Evolutionary conservation across 78 protist species (phyloP), one percentile per base, ranked within the genome.

Genomic region (Dictyostelium intermedium): DNA sequence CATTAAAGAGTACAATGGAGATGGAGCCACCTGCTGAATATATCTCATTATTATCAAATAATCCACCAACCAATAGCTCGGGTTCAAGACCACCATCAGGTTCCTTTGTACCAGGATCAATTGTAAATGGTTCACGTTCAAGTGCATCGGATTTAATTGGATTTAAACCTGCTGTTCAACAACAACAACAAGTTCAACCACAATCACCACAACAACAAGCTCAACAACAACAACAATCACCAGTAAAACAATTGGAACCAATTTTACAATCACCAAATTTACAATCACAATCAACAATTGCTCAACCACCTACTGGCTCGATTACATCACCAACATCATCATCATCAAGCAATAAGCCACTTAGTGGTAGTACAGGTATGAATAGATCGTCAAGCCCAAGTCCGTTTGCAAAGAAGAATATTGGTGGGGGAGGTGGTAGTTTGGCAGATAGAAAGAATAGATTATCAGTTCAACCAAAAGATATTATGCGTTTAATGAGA

Each of bases 401-500:
- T 39, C 92, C 93, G 16, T 87, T 87, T 63, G 61, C 73, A 10
- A 87, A 87, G 50, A 76, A 79, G 32, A 72, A 72, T 72, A 6
- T 27, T 30, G 81, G 81, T 20, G 66, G 66, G 16, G 70, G 34
- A 3, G 27, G 70, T n/a, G 27, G 70, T n/a, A 18, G 27, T 10
- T 27, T 76, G 0, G 80, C 35, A n/a, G 50, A 81, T 9, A 89
- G 77, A 83, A 89, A 81, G 39, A 89, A 80, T 39, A 78, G 92
- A 86, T 27, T 86, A 37, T 86, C 92, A 69, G 56, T 56, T 3
- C 92, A 86, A 53, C 37, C 79, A 41, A 78, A 89, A 83, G 94
- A 89, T 66, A 66, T 89, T 0, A 89, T 78, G 87, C 72, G 94
- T 61, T 80, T 89, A 27, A 80, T 89, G 87, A 43, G 87, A 80